These are phyloP conservation scores for Botrytis porri DNA, from an alignment of 2,329 filamentous ascomycete genomes.

Conservation along the genomic window DNA sequence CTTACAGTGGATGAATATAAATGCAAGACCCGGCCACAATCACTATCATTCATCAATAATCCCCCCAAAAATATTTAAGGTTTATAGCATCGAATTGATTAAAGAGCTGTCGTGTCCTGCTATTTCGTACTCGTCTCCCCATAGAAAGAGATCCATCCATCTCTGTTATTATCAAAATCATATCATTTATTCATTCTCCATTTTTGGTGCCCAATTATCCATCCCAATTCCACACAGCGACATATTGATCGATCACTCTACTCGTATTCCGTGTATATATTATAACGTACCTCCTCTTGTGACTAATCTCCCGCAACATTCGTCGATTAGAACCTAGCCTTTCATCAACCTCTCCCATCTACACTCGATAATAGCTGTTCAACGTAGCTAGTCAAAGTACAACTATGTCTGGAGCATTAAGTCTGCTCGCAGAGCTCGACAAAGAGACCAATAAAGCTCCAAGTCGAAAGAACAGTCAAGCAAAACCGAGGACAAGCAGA, in stretches of 20 bases:
- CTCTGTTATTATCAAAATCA: slow-evolving; percentile 1
- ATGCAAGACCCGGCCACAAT: slow-evolving; percentile 3
- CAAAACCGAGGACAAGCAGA: slow-evolving; percentile 8
- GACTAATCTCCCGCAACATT: neutral
- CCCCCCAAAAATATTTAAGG: slow-evolving; percentile 4
- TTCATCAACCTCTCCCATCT: neutral
- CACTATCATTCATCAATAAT: neutral
- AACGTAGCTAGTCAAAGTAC: neutral
- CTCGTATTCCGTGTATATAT: neutral
- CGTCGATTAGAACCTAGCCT: neutral
- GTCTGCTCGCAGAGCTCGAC: slow-evolving; percentile 14
- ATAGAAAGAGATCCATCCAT: neutral
- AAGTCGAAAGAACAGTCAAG: slow-evolving; percentile 14
- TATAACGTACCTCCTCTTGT: neutral
- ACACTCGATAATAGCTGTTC: neutral
- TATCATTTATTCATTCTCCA: slow-evolving; percentile 4
- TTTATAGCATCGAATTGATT: neutral
- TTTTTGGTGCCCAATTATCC: slow-evolving; percentile 3
- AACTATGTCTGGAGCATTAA: slow-evolving; percentile 12
- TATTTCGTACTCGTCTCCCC: neutral
- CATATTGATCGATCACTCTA: neutral
- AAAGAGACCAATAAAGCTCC: slow-evolving; percentile 13
- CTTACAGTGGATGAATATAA: neutral
- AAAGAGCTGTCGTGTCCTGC: slow-evolving; percentile 1
- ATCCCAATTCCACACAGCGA: neutral